Evolutionary conservation across 2,329 filamentous ascomycete genomes (phyloP), one percentile per base, ranked within the genome.

Genomic region (Byssothecium circinans): DNA sequence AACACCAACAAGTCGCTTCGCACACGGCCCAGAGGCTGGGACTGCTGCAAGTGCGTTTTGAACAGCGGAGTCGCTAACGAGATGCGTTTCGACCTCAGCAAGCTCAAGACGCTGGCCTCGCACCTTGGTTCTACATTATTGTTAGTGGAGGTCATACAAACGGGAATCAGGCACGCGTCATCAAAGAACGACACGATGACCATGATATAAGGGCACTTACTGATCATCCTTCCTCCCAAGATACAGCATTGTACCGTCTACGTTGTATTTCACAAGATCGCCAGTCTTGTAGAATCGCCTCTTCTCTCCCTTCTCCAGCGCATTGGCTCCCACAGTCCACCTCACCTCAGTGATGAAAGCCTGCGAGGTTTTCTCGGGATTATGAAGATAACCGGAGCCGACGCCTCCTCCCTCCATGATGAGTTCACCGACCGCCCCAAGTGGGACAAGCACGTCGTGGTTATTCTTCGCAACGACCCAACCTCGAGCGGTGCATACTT

Each of bases 31-130:
- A 34, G 50, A 35, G 5, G 45, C 54, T 7, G 65, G 64, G 6
- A 69, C 64, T 14, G 59, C 50, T 4, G 64, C 64, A 18, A 68
- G 44, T 2, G 59, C 64, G 41, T 60, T 65, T 22, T 67, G 64
- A 17, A 67, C 54, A 7, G 54, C 44, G 2, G 51, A 19, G 25
- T 68, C 64, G 15, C 60, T 53, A 33, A 64, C 58, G 34, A 74
- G 71, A 43, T 75, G 72, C 48, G 75, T 69, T 55, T 77, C 75
- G 20, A 77, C 72, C 48, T 77, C 74, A 14, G 69, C 72, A 2
- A 77, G 54, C 46, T 77, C 75, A 22, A 77, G 65, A 1, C 75
- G 67, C 43, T 74, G 71, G 2, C 75, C 75, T 11, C 73, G 71
- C 23, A 77, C 66, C 42, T 70, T 70, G 10, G 65, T 64, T 12